Conservation (phyloP, 495 filamentous ascomycete species). For the Annulohypoxylon stygium region DNA sequence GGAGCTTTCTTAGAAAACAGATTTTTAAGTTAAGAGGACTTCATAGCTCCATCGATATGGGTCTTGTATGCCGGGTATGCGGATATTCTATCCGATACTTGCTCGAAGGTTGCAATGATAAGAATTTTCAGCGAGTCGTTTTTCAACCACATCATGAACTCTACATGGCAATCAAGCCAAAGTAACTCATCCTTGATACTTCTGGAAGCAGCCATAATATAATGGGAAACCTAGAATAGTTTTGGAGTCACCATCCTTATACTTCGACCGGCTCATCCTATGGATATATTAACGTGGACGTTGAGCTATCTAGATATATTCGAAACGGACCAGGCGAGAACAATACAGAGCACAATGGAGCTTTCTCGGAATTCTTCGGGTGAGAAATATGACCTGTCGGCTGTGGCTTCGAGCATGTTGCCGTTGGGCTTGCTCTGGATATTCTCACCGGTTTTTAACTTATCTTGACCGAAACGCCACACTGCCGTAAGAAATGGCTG, state of each 20-base stretch:
- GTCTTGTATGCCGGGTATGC: neutral
- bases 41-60: neutral
- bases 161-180: neutral
- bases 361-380: neutral
- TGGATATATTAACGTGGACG: neutral
- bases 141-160: neutral
- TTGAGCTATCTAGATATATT: neutral
- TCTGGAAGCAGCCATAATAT: neutral
- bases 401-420: conserved; percentile 13
- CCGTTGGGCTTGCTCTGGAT: conserved; percentile 3
- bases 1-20: neutral
- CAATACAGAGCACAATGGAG: neutral
- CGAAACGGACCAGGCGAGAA: neutral
- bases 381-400: conserved; percentile 18
- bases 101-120: neutral
- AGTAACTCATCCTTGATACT: neutral
- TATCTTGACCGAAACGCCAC: conserved; percentile 9
- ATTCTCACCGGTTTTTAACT: neutral
- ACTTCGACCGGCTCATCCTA: neutral
- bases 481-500: neutral
- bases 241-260: neutral
- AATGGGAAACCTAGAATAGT: neutral
- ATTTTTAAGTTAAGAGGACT: neutral
- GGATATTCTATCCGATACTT: neutral
- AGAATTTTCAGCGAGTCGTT: neutral